Evolutionary conservation across 768 basidiomycete genomes (phyloP).

Genomic region (Leccinum incarnatum): DNA sequence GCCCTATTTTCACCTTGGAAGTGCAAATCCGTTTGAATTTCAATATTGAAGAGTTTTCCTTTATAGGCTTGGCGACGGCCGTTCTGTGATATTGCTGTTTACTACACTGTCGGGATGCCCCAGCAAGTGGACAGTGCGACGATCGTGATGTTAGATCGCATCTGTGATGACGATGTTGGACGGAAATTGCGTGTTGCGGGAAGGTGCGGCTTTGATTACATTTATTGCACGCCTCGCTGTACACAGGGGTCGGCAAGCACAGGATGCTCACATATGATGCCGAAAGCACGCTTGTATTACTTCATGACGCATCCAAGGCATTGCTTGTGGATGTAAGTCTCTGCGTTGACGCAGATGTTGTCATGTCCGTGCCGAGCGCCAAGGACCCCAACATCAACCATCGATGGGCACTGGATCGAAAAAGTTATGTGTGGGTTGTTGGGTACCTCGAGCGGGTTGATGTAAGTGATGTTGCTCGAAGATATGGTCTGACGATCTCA

Average conservation of each 20-base stretch:
- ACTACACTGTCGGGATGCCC: conserved; percentile 36
- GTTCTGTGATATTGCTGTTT: not conserved
- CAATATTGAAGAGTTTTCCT: not conserved
- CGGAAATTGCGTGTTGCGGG: conserved; percentile 60
- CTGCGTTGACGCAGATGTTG: conserved; percentile 39
- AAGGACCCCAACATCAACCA: conserved; percentile 9
- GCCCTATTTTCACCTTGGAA: not conserved
- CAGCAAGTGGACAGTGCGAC: conserved; percentile 48
- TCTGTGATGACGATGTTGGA: conserved; percentile 40
- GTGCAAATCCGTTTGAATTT: conserved; percentile 2
- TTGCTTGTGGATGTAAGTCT: conserved; percentile 57
- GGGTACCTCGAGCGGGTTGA: conserved; percentile 54
- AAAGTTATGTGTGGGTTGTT: conserved; percentile 50
- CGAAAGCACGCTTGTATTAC: conserved; percentile 41
- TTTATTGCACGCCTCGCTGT: conserved; percentile 14
- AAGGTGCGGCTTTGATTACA: conserved; percentile 40
- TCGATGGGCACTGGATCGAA: conserved; percentile 53
- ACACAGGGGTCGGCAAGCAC: conserved; percentile 9
- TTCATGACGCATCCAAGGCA: conserved; percentile 49
- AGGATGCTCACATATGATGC: conserved; percentile 62
- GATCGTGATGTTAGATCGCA: conserved; percentile 41
- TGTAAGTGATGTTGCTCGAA: conserved; percentile 33
- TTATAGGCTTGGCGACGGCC: not conserved
- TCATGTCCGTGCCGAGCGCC: conserved; percentile 14
- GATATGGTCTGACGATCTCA: conserved; percentile 15